Evolutionary conservation across 352 stramenopile species (phyloP), one percentile per base, ranked within the genome.

Genomic region (Phytopythium litorale): DNA sequence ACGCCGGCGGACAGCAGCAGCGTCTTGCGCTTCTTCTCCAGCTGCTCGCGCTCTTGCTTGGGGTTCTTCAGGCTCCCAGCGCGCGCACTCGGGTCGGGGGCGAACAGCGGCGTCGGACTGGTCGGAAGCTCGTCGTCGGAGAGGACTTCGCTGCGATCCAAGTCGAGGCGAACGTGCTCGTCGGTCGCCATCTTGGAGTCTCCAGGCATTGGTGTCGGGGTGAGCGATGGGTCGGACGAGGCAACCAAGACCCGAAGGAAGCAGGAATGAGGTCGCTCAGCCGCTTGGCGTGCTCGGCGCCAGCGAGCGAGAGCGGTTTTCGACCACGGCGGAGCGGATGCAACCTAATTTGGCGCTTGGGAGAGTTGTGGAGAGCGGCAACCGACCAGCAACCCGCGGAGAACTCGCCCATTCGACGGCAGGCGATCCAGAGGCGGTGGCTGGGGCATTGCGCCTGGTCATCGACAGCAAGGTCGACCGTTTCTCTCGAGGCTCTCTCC

Each of bases 21-120:
- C 32, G 53, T 58, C 53, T 58, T 58, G 32, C 53, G 53, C 33
- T 58, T 58, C 53, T 45, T 46, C 9, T 48, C 35, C 8, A 48
- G 46, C n/a, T 21, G 53, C 53, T 33, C 53, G 12, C 33, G 53
- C 19, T 48, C 33, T 3, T 49, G 13, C 19, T 35, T 48, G 23
- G 23, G 46, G 35, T 32, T 35, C 7, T 19, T 23, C 18, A 18
- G 33, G n/a, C n/a, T 35, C 7, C 8, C 9, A 32, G 18, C 13
- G 7, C 19, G 53, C 16, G 53, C n/a, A 9, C 4, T 33, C 7
- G 33, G 53, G 12, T 46, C 35, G 16, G 50, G 50, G 21, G 32
- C 53, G 53, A 58, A 37, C 30, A 58, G 35, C 12, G 53, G 53
- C 33, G 53, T 58, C 21, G 53, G 38, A 33, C 53, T 58, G 30